phyloP scores from a whole-genome alignment of 176 grass and related monocot species.

The Calamus simplicifolius region DNA sequence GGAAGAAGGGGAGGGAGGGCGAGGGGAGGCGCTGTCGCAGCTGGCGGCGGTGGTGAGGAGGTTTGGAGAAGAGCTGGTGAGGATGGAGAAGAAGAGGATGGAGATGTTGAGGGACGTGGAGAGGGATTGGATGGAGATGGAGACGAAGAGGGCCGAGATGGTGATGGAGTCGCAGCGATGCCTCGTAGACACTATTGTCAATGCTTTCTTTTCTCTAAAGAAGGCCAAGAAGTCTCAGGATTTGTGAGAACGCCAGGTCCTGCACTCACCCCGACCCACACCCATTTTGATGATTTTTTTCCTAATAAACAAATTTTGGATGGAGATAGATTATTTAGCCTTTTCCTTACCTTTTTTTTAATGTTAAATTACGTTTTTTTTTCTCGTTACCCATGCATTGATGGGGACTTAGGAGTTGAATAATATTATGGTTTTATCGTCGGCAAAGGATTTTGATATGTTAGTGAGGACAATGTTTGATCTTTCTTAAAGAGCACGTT shows the following conservation, averaged over 20 bases:
- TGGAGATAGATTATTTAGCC: too few species aligned
- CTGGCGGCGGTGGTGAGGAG: conserved; percentile 46
- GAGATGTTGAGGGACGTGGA: conserved; percentile 73
- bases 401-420: too few species aligned
- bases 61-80: conserved; percentile 55
- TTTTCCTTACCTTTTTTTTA: too few species aligned
- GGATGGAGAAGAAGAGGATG: conserved; percentile 69
- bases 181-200: conserved; percentile 36
- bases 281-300: neutral
- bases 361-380: too few species aligned
- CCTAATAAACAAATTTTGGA: too few species aligned
- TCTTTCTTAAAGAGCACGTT: too few species aligned
- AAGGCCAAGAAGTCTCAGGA: conserved; percentile 55
- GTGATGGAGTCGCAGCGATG: conserved; percentile 48
- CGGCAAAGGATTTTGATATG: too few species aligned
- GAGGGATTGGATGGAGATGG: conserved; percentile 66
- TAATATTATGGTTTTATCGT: too few species aligned
- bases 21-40: conserved; percentile 4
- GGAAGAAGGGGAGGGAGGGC: neutral
- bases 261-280: neutral
- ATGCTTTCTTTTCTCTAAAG: conserved; percentile 29
- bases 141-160: conserved; percentile 53
- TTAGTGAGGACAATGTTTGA: too few species aligned
- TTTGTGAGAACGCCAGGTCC: conserved; percentile 19
- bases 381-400: too few species aligned